A percentile compares a stretch with the other conserved stretches of the same genome.
These are phyloP conservation scores for Begonia fuchsioides DNA, from an alignment of 306 rosid species.

Conservation along the genomic window DNA sequence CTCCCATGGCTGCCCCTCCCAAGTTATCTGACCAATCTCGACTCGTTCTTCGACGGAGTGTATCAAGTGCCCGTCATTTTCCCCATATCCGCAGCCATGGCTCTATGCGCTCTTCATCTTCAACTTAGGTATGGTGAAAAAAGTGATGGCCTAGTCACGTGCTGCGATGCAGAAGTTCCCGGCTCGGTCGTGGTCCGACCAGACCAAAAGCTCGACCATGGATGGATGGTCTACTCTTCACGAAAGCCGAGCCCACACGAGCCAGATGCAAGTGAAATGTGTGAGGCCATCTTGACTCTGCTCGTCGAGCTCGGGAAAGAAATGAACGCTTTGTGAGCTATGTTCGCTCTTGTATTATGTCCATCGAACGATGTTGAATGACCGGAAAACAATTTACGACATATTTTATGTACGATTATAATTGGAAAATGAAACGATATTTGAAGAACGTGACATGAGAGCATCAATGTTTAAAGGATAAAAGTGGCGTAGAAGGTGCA, in stretches of 20 bases:
- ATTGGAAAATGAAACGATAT: too few relatives aligned
- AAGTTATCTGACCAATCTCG: conserved; percentile 11
- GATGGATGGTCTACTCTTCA: conserved; percentile 84
- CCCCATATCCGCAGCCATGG: conserved; percentile 72
- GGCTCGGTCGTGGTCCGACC: conserved; percentile 69
- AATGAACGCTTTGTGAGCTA: conserved; percentile 27
- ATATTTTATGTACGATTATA: too few relatives aligned
- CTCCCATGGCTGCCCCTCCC: conserved; percentile 51
- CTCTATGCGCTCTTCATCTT: conserved; percentile 57
- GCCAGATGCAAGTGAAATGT: conserved; percentile 64
- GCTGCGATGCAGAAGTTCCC: conserved; percentile 71
- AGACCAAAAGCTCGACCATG: conserved; percentile 62
- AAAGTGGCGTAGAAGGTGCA: too few relatives aligned
- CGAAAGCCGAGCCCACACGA: conserved; percentile 29
- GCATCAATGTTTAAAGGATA: too few relatives aligned
- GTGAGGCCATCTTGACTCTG: conserved; percentile 53
- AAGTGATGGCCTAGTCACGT: conserved; percentile 60
- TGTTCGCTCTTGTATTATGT: too few relatives aligned
- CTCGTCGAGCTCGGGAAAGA: conserved; percentile 61
- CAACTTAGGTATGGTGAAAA: conserved; percentile 70
- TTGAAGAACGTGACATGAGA: too few relatives aligned
- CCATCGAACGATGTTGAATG: too few relatives aligned
- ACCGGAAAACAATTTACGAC: too few relatives aligned
- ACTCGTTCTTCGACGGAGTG: conserved; percentile 19
- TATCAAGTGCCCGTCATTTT: conserved; percentile 50